Percentiles rank a stretch among this genome's conserved stretches.
phyloP scores from a whole-genome alignment of 1,284 basidiomycete genomes.

The Fomitopsis betulina region DNA sequence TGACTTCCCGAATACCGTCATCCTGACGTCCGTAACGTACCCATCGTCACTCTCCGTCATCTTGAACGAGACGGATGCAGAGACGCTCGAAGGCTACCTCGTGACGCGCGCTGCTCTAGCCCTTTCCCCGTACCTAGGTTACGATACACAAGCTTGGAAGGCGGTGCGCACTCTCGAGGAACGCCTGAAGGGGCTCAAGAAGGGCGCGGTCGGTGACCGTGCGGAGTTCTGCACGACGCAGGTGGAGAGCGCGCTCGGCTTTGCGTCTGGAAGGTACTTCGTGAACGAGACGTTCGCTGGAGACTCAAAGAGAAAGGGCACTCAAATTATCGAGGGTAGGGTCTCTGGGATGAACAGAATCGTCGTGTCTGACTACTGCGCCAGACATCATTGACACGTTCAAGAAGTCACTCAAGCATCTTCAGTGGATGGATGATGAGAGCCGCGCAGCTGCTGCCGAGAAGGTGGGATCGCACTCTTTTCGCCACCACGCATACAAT shows the following conservation, averaged over 20 bases:
- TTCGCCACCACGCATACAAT: not conserved
- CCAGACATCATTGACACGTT: slow-evolving; percentile 82
- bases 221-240: slow-evolving; percentile 68
- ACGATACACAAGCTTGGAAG: slow-evolving; percentile 71
- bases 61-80: slow-evolving; percentile 62
- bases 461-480: slow-evolving; percentile 50
- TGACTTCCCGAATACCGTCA: slow-evolving; percentile 70
- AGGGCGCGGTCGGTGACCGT: slow-evolving; percentile 81
- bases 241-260: slow-evolving; percentile 66
- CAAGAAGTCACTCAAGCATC: slow-evolving; percentile 69
- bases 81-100: slow-evolving; percentile 86
- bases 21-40: slow-evolving; percentile 85
- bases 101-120: slow-evolving; percentile 64
- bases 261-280: slow-evolving; percentile 78
- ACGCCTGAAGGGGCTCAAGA: slow-evolving; percentile 78
- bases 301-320: slow-evolving; percentile 77
- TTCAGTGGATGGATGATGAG: slow-evolving; percentile 91
- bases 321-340: slow-evolving; percentile 77
- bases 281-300: slow-evolving; percentile 85
- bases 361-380: slow-evolving; percentile 3
- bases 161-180: slow-evolving; percentile 69
- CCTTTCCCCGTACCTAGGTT: slow-evolving; percentile 68
- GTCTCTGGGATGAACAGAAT: not conserved
- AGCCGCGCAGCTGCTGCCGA: slow-evolving; percentile 80
- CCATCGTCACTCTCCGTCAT: slow-evolving; percentile 66